Evolutionary conservation across 495 filamentous ascomycete species (phyloP).

Genomic region (Elasticomyces elasticus): DNA sequence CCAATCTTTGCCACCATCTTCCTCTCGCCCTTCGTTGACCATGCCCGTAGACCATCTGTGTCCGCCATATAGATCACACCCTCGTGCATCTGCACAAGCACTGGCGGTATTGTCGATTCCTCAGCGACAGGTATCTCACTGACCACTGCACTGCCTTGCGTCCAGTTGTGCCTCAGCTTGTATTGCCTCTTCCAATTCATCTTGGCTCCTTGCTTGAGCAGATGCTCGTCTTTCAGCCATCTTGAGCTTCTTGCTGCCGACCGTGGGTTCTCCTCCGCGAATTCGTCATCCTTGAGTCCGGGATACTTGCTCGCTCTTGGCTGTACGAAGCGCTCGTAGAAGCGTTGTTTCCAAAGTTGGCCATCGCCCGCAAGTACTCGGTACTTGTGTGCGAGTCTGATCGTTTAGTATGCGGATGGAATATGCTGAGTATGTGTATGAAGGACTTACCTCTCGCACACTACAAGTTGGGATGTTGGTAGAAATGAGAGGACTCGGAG

Average conservation of each 20-base stretch:
- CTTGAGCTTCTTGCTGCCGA: slow-evolving; percentile 65
- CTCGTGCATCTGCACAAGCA: slow-evolving; percentile 62
- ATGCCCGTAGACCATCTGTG: slow-evolving; percentile 60
- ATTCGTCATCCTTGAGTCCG: slow-evolving; percentile 44
- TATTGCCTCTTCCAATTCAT: slow-evolving; percentile 88
- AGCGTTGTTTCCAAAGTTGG: slow-evolving; percentile 83
- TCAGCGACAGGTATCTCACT: slow-evolving; percentile 62
- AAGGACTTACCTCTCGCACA: slow-evolving; percentile 52
- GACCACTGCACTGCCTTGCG: slow-evolving; percentile 67
- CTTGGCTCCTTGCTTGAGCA: slow-evolving; percentile 40
- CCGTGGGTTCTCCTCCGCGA: slow-evolving; percentile 36
- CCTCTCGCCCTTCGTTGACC: slow-evolving; percentile 55
- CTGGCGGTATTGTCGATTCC: slow-evolving; percentile 41
- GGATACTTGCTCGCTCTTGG: slow-evolving; percentile 72
- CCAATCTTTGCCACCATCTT: slow-evolving; percentile 40
- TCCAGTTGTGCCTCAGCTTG: slow-evolving; percentile 87
- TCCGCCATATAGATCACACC: slow-evolving; percentile 76
- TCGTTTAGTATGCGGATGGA: slow-evolving; percentile 12
- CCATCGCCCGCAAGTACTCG: slow-evolving; percentile 66
- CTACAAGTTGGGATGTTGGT: slow-evolving; percentile 54
- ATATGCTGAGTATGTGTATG: background rate
- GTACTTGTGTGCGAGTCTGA: slow-evolving; percentile 67
- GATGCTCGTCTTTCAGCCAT: slow-evolving; percentile 69
- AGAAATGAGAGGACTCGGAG: slow-evolving; percentile 75
- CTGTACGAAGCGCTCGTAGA: slow-evolving; percentile 81